Evolutionary conservation across 73 alveolate species (phyloP).

Genomic region (Tetrahymena thermophila): DNA sequence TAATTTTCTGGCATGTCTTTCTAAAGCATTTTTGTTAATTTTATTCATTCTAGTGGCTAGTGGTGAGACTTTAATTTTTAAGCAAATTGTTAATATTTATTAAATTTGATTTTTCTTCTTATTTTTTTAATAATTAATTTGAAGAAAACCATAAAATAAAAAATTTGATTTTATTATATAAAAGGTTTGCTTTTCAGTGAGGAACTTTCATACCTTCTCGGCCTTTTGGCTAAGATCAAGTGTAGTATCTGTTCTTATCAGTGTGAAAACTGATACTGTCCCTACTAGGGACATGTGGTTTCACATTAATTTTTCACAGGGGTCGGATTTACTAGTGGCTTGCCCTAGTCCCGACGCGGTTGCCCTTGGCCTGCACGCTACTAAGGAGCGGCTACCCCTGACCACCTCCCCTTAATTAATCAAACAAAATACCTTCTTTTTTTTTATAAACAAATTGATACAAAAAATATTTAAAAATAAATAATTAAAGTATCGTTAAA

Average conservation of each 20-base stretch:
- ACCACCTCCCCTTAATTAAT: not conserved
- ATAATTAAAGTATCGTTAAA: too few species aligned
- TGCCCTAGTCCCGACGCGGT: not conserved
- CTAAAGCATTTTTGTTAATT: too few species aligned
- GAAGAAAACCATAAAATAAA: too few species aligned
- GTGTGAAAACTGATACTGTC: slow-evolving; percentile 65
- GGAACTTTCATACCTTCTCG: slow-evolving; percentile 87
- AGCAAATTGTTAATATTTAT: too few species aligned
- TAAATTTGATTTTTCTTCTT: too few species aligned
- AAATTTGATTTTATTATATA: too few species aligned
- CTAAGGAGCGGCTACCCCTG: not conserved
- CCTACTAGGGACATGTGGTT: slow-evolving; percentile 79
- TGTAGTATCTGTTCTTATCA: slow-evolving; percentile 73
- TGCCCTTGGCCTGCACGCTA: not conserved
- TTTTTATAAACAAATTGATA: not conserved
- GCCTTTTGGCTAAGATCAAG: slow-evolving; percentile 99
- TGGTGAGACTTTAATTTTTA: too few species aligned
- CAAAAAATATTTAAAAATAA: too few species aligned
- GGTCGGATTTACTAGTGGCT: not conserved
- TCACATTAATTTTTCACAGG: not conserved
- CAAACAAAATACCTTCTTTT: not conserved
- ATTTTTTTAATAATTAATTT: too few species aligned
- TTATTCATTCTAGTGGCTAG: too few species aligned
- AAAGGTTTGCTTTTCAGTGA: not conserved
- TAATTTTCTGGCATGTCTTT: too few species aligned